Evolutionary conservation across 441 rosid genomes (phyloP).

Genomic region (Croton setiger): DNA sequence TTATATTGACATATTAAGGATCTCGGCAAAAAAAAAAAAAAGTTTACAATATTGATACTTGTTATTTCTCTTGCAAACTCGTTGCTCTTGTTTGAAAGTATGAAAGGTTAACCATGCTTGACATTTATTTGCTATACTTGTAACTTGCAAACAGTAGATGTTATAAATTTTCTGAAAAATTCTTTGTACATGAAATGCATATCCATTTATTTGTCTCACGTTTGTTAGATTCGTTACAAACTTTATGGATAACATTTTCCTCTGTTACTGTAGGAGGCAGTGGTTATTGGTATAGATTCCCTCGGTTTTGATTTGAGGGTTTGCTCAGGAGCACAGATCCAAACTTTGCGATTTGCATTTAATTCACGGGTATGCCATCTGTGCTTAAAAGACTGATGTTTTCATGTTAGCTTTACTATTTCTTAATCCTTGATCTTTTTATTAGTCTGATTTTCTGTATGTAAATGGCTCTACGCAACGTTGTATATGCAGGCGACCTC

Average conservation of each 20-base stretch:
- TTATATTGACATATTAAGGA: background rate
- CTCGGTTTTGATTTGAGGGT: constrained; percentile 82
- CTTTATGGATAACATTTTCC: constrained; percentile 12
- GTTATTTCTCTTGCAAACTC: background rate
- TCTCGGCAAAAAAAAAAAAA: background rate
- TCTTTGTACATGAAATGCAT: background rate
- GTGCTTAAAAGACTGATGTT: background rate
- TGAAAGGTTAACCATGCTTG: background rate
- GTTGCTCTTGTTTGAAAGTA: background rate
- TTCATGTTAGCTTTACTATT: background rate
- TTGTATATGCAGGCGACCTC: constrained; percentile 71
- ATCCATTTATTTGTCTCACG: background rate
- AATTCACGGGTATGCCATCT: constrained; percentile 49
- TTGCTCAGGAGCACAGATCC: constrained; percentile 77
- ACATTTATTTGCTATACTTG: background rate
- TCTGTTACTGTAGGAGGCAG: constrained; percentile 55
- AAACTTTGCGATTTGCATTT: constrained; percentile 79
- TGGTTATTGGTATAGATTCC: constrained; percentile 61
- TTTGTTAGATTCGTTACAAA: background rate
- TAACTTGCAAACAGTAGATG: background rate
- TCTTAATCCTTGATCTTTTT: background rate
- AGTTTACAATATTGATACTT: background rate
- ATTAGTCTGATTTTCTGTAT: background rate
- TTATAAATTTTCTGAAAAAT: background rate
- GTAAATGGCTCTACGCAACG: background rate